Evolutionary conservation across 2,329 filamentous ascomycete genomes (phyloP).

Genomic region (Cercospora zeina): DNA sequence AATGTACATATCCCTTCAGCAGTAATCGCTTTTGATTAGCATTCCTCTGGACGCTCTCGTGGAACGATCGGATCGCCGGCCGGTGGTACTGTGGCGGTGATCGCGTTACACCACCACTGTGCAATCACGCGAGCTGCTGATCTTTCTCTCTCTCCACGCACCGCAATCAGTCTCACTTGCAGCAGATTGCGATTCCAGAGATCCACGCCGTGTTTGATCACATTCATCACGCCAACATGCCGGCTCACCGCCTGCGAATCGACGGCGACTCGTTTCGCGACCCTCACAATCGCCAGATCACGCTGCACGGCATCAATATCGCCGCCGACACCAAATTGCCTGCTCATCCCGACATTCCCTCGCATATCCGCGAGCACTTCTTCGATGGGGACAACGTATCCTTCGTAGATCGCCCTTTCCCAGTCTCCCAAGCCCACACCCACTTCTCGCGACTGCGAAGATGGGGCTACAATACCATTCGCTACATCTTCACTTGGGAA

Average conservation of each 20-base stretch:
- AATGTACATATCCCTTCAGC: background rate
- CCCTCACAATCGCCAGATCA: slow-evolving; percentile 75
- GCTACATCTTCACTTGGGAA: slow-evolving; percentile 98
- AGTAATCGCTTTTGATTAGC: background rate
- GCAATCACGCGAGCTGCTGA: slow-evolving; percentile 1
- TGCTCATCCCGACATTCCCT: slow-evolving; percentile 75
- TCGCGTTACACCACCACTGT: slow-evolving; percentile 2
- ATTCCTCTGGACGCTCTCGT: background rate
- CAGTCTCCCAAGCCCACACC: slow-evolving; percentile 74
- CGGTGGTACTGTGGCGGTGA: slow-evolving; percentile 2
- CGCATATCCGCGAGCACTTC: slow-evolving; percentile 75
- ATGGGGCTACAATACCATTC: slow-evolving; percentile 93
- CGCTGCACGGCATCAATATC: slow-evolving; percentile 89
- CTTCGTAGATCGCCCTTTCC: slow-evolving; percentile 83
- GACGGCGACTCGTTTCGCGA: slow-evolving; percentile 86
- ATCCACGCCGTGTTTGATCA: background rate
- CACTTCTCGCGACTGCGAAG: slow-evolving; percentile 85
- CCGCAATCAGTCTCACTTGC: background rate
- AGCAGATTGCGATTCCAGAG: background rate
- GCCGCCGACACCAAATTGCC: slow-evolving; percentile 90
- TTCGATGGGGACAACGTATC: slow-evolving; percentile 91
- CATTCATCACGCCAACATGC: slow-evolving; percentile 18
- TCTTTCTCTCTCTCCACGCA: background rate
- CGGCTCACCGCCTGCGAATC: slow-evolving; percentile 65
- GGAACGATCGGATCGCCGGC: slow-evolving; percentile 3